phyloP scores from a whole-genome alignment of 1,284 basidiomycete species.

The Tilletia walkeri region DNA sequence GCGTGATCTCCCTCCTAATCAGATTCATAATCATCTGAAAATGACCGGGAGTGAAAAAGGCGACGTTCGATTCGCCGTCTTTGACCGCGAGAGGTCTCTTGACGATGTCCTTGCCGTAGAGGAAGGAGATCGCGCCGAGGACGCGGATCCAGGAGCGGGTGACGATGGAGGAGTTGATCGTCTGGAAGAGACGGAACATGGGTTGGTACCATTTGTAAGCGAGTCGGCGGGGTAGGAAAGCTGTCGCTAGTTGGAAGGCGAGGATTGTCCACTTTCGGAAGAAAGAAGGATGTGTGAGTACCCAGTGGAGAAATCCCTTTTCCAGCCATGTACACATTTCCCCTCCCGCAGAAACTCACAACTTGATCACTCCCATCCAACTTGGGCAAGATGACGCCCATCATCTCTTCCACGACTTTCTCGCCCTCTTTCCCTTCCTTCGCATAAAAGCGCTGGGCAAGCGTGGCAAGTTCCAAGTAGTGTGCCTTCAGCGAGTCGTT shows the following conservation, averaged over 20 bases:
- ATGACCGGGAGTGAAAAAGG: constrained; percentile 81
- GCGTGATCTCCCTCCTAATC: constrained; percentile 62
- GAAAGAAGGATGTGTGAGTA: constrained; percentile 30
- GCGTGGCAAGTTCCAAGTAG: constrained; percentile 75
- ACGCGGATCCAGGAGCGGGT: background rate
- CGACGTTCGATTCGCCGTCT: constrained; percentile 67
- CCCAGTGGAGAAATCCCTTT: no score
- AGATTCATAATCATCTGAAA: constrained; percentile 84
- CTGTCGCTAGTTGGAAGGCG: background rate
- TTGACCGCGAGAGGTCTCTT: background rate
- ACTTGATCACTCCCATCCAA: constrained; percentile 70
- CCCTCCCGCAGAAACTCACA: constrained; percentile 58
- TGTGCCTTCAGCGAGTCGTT: constrained; percentile 67
- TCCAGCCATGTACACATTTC: no score
- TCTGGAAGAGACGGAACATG: constrained; percentile 76
- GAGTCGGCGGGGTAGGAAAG: constrained; percentile 31
- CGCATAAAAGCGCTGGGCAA: constrained; percentile 75
- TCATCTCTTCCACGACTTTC: constrained; percentile 66
- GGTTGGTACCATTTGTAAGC: constrained; percentile 49
- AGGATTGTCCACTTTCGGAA: constrained; percentile 24
- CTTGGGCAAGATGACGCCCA: constrained; percentile 70
- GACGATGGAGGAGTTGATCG: constrained; percentile 63
- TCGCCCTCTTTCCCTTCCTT: constrained; percentile 68
- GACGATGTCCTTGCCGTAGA: background rate
- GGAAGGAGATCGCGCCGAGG: background rate